Conservation (phyloP, 2,329 filamentous ascomycete genomes). For the Exophiala aquamarina region DNA sequence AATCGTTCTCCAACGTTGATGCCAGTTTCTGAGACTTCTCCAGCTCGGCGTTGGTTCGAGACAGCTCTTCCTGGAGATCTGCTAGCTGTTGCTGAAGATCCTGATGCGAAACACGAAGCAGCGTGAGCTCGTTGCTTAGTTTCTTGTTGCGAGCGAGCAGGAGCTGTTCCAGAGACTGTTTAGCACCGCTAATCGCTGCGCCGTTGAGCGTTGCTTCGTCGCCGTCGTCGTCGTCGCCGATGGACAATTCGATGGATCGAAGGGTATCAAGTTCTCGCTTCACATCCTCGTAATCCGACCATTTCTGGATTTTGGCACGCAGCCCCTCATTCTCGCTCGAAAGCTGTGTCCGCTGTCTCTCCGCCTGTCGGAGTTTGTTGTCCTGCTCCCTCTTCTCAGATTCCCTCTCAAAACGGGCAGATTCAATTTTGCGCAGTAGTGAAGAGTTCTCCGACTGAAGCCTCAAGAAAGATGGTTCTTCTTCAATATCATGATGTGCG, state of each 20-base stretch:
- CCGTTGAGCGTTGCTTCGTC: conserved; percentile 50
- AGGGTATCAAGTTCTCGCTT: conserved; percentile 95
- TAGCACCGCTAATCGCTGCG: conserved; percentile 57
- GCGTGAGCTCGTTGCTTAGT: conserved; percentile 86
- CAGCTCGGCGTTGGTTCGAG: conserved; percentile 78
- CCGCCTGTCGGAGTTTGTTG: conserved; percentile 70
- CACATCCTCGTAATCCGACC: conserved; percentile 92
- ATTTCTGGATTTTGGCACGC: conserved; percentile 79
- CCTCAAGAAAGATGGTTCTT: conserved; percentile 85
- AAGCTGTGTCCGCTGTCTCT: conserved; percentile 72
- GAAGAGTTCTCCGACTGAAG: conserved; percentile 92
- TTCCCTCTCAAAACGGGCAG: conserved; percentile 79
- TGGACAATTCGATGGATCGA: conserved; percentile 90
- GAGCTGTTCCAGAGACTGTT: conserved; percentile 86
- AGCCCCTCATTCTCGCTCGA: conserved; percentile 79
- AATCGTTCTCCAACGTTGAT: conserved; percentile 85
- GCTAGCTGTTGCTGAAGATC: conserved; percentile 81
- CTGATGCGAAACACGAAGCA: conserved; percentile 89
- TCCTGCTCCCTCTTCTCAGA: conserved; percentile 75
- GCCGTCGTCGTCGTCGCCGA: conserved; percentile 71
- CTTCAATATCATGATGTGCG: conserved; percentile 64
- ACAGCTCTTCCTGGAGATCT: conserved; percentile 78
- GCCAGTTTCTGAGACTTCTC: conserved; percentile 83
- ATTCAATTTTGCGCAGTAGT: conserved; percentile 83
- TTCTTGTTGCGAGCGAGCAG: conserved; percentile 95